Evolutionary conservation across 106 monocot genomes (phyloP), one percentile per base, ranked within the genome.

Genomic region (Gastrodia elata): DNA sequence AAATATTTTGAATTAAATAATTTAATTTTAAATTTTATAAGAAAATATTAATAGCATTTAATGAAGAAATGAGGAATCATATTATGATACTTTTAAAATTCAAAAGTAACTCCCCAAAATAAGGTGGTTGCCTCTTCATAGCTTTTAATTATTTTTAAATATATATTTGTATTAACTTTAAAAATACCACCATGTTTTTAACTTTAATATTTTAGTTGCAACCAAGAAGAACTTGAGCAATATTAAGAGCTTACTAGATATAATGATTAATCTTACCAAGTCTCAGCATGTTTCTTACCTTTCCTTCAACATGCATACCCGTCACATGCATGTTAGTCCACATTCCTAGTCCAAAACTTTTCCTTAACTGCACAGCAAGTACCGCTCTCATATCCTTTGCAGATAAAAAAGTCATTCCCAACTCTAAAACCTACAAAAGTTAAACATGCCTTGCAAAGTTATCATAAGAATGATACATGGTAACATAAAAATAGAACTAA

Each of bases 251-350:
- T 16, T 38, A n/a, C 20, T 1, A 38, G 36, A 38, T 36, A 38
- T 32, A 37, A 18, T 38, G 27, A n/a, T 36, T 18, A 67, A 67
- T 36, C 0, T 18, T 20, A 67, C 35, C 67, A 67, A 67, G 5
- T 35, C 36, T 35, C 14, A 30, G 70, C 13, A 61, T 18, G 27
- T 68, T 75, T 18, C 67, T 65, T 81, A 89, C 93, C 93, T 93
- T 93, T 67, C 97, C 97, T 83, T 97, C 97, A 24, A 97, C 77
- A 85, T 97, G 97, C 88, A 97, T 97, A 65, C 93, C 83, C 10
- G 93, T 93, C 22, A 97, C 42, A 80, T 97, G 97, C 89, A 97
- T 84, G 69, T 86, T 90, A 76, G 96, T 73, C 83, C 86, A 88
- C 30, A 97, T 84, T 71, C 96, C 92, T 61, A 97, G 81, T 9